Evolutionary conservation across 2,329 filamentous ascomycete genomes (phyloP).

Genomic region (Penicillium sp.): DNA sequence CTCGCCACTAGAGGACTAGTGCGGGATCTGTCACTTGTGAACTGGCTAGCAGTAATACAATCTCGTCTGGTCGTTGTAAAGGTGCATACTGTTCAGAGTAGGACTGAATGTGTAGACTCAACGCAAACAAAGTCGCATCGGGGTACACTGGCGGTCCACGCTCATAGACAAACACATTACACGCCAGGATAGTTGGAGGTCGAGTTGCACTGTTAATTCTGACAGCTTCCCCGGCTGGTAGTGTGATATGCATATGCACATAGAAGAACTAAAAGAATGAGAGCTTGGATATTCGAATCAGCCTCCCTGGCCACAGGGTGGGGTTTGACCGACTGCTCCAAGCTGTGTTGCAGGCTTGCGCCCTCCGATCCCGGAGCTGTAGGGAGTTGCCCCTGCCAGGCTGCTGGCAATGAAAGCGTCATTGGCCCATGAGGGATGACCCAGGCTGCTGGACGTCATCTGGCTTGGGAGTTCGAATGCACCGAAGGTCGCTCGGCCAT

Average conservation of each 20-base stretch:
- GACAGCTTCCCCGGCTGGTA: slow-evolving; percentile 1
- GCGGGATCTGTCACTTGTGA: background rate
- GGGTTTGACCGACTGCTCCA: slow-evolving; percentile 47
- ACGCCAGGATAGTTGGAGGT: slow-evolving; percentile 1
- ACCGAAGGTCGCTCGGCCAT: slow-evolving; percentile 17
- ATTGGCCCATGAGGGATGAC: slow-evolving; percentile 36
- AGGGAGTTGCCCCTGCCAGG: slow-evolving; percentile 25
- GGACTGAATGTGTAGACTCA: background rate
- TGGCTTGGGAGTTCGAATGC: slow-evolving; percentile 28
- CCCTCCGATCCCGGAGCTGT: slow-evolving; percentile 23
- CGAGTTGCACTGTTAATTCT: background rate
- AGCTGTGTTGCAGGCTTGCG: slow-evolving; percentile 35
- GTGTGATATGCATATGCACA: slow-evolving; percentile 10
- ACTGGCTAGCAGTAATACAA: slow-evolving; percentile 1
- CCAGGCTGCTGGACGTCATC: slow-evolving; percentile 27
- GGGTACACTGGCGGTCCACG: background rate
- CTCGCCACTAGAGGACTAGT: slow-evolving; percentile 4
- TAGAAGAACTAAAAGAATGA: slow-evolving; percentile 4
- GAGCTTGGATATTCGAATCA: slow-evolving; percentile 29
- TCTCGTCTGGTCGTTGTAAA: slow-evolving; percentile 3
- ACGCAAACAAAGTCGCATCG: background rate
- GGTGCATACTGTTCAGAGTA: background rate
- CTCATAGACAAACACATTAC: slow-evolving; percentile 1
- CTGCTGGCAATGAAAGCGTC: slow-evolving; percentile 38
- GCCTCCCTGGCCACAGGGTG: slow-evolving; percentile 50